Evolutionary conservation across 2,329 filamentous ascomycete species (phyloP).

Genomic region (Plectosphaerella cucumerina): DNA sequence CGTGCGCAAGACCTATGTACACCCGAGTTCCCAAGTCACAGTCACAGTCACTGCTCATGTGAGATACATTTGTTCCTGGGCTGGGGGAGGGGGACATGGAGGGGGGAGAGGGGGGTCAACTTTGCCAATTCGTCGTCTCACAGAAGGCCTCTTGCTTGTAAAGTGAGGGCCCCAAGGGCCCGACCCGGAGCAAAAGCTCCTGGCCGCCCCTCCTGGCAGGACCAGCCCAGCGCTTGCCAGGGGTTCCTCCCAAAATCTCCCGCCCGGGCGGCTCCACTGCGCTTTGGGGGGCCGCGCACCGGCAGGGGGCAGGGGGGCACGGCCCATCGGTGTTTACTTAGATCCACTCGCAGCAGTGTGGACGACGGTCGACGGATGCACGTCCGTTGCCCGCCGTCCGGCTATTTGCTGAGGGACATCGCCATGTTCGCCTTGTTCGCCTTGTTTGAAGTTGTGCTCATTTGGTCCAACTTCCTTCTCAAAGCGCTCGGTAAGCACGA

Average conservation of each 20-base stretch:
- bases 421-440: too few relatives aligned
- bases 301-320: too few relatives aligned
- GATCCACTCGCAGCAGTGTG: too few relatives aligned
- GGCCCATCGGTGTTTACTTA: too few relatives aligned
- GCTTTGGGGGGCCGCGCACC: too few relatives aligned
- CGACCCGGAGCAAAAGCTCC: constrained; percentile 13
- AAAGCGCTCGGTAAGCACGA: too few relatives aligned
- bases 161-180: not conserved
- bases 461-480: too few relatives aligned
- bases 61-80: constrained; percentile 1
- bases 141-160: not conserved
- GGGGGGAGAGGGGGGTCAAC: not conserved
- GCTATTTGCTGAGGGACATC: too few relatives aligned
- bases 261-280: not conserved
- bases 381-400: too few relatives aligned
- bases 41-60: not conserved
- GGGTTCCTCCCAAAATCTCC: constrained; percentile 3
- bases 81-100: not conserved
- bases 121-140: not conserved
- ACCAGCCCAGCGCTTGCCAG: constrained; percentile 7
- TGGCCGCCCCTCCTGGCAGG: constrained; percentile 7
- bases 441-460: too few relatives aligned
- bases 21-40: not conserved
- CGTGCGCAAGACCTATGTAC: not conserved
- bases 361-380: too few relatives aligned